These are phyloP conservation scores for Salvia miltiorrhiza DNA, from an alignment of 257 asterid genomes.

Conservation along the genomic window DNA sequence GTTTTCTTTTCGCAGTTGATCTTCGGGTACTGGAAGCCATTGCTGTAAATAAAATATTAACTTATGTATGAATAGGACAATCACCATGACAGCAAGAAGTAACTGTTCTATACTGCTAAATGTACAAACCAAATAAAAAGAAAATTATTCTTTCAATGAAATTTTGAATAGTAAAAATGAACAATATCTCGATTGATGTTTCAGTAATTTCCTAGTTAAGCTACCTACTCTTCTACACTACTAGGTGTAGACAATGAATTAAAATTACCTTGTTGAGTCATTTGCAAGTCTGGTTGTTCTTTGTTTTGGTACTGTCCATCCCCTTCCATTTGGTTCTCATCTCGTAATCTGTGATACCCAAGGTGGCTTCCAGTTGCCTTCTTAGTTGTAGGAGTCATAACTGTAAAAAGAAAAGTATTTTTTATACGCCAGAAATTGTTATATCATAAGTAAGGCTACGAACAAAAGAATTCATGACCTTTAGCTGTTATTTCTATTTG, in stretches of 20 bases:
- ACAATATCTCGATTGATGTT: background rate
- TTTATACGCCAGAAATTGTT: background rate
- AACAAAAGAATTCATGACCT: background rate
- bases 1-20: background rate
- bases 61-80: background rate
- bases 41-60: background rate
- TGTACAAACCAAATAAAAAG: background rate
- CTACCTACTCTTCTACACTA: background rate
- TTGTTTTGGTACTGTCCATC: background rate
- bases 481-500: background rate
- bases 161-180: background rate
- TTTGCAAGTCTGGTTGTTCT: background rate
- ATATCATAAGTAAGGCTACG: background rate
- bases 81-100: background rate
- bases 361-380: background rate
- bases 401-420: background rate
- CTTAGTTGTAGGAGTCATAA: background rate
- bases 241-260: background rate
- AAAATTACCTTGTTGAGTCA: background rate
- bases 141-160: background rate
- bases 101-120: background rate
- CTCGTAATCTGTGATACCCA: background rate
- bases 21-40: background rate
- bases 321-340: background rate
- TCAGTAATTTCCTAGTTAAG: background rate